Evolutionary conservation across 2,329 filamentous ascomycete species (phyloP).

Genomic region (Fusarium redolens): DNA sequence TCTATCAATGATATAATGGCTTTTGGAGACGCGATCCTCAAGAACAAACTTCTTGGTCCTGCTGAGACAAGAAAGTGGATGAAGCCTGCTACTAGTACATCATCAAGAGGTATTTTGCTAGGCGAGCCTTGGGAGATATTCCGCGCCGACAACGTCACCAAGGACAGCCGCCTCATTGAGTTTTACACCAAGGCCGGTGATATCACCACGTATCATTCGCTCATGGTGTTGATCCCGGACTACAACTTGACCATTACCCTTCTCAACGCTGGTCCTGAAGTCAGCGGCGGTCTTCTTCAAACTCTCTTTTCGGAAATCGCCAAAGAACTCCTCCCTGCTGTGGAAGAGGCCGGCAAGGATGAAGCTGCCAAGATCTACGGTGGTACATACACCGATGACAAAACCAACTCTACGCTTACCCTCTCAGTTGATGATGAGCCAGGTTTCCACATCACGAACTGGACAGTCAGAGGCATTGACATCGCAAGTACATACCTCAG

Average conservation of each 20-base stretch:
- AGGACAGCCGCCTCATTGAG: conserved; percentile 17
- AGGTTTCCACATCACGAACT: conserved; percentile 5
- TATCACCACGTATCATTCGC: conserved; percentile 9
- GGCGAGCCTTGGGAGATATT: conserved; percentile 18
- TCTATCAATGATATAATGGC: conserved; percentile 9
- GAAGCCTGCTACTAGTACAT: conserved; percentile 4
- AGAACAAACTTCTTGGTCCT: not conserved
- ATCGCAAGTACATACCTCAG: conserved; percentile 4
- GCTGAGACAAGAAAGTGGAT: conserved; percentile 15
- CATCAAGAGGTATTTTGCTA: not conserved
- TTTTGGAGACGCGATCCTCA: conserved; percentile 1
- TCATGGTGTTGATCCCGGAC: conserved; percentile 1
- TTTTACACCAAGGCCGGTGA: conserved; percentile 24
- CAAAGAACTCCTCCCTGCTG: not conserved
- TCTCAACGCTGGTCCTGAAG: conserved; percentile 1
- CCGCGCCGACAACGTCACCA: conserved; percentile 16
- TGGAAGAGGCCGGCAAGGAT: conserved; percentile 14
- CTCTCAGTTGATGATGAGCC: conserved; percentile 9
- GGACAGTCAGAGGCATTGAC: conserved; percentile 16
- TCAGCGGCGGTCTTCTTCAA: not conserved
- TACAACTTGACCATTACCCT: conserved; percentile 7
- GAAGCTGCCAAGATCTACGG: conserved; percentile 7
- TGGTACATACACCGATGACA: not conserved
- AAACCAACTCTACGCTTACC: not conserved
- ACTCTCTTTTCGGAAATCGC: not conserved